Conservation (phyloP, 2,329 filamentous ascomycete species). For the Lizonia empirigonia region DNA sequence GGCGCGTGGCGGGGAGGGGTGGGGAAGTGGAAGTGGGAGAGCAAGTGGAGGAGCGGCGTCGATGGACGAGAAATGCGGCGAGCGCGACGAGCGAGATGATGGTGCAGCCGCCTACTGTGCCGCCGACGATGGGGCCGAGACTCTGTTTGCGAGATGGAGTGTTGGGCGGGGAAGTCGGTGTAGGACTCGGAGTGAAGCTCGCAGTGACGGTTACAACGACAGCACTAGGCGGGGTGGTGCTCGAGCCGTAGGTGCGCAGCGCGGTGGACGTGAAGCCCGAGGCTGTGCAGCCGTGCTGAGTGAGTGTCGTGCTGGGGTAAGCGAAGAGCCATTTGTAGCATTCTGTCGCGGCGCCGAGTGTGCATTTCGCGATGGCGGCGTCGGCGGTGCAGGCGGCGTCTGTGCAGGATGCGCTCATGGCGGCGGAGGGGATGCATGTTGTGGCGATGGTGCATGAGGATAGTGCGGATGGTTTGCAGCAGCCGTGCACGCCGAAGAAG, state of each 20-base stretch:
- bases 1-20: not conserved
- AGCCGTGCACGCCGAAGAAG: slow-evolving; percentile 40
- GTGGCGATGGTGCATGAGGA: slow-evolving; percentile 38
- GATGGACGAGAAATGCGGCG: slow-evolving; percentile 29
- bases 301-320: slow-evolving; percentile 35
- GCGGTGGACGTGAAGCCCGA: slow-evolving; percentile 26
- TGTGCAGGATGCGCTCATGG: slow-evolving; percentile 36
- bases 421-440: slow-evolving; percentile 36
- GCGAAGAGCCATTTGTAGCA: slow-evolving; percentile 40
- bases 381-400: slow-evolving; percentile 32
- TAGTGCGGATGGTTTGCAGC: slow-evolving; percentile 34
- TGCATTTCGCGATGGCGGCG: slow-evolving; percentile 39
- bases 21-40: not conserved
- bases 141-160: slow-evolving; percentile 13
- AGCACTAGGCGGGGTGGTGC: not conserved
- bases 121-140: slow-evolving; percentile 42
- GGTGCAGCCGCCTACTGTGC: slow-evolving; percentile 39
- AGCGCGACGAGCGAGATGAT: slow-evolving; percentile 33
- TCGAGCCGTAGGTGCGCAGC: slow-evolving; percentile 15
- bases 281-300: slow-evolving; percentile 40
- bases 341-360: slow-evolving; percentile 22
- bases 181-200: not conserved
- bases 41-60: slow-evolving; percentile 12
- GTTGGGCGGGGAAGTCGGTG: slow-evolving; percentile 4
- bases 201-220: slow-evolving; percentile 11